Conservation (phyloP, 1,284 basidiomycete genomes). For the Trichosporon faecale region DNA sequence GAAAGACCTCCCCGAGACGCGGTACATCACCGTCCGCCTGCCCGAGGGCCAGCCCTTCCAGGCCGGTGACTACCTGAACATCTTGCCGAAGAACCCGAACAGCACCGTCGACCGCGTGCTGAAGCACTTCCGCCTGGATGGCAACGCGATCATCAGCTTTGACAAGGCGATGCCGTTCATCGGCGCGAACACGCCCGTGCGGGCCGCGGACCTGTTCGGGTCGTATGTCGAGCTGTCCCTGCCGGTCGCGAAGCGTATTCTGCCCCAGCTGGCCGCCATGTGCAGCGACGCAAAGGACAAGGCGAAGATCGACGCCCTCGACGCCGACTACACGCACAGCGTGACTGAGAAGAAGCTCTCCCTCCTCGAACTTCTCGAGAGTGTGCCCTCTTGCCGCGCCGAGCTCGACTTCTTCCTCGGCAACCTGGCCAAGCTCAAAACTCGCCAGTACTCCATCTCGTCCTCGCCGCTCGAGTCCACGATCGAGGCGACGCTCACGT, state of each 20-base stretch:
- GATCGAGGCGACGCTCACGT: constrained; percentile 55
- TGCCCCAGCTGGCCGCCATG: neutral
- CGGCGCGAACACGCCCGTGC: constrained; percentile 52
- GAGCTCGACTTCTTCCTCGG: constrained; percentile 57
- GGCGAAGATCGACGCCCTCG: constrained; percentile 19
- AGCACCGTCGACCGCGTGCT: constrained; percentile 52
- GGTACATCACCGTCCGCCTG: constrained; percentile 53
- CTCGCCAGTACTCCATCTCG: constrained; percentile 59
- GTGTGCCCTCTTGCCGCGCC: constrained; percentile 42
- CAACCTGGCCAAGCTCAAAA: constrained; percentile 50
- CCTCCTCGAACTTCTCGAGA: constrained; percentile 19
- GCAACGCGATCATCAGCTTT: constrained; percentile 55
- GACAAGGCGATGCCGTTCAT: constrained; percentile 54
- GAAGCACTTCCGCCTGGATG: constrained; percentile 51
- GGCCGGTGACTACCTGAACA: constrained; percentile 57
- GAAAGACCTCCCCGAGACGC: neutral
- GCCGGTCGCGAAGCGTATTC: constrained; percentile 23
- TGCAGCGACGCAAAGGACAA: constrained; percentile 22
- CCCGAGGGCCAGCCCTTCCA: constrained; percentile 51
- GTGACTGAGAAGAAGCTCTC: constrained; percentile 31
- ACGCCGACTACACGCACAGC: constrained; percentile 22
- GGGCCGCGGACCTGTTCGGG: constrained; percentile 49
- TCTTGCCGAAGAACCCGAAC: constrained; percentile 30
- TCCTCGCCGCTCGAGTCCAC: constrained; percentile 58
- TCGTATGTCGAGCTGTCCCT: constrained; percentile 55